Evolutionary conservation across 176 grass and related monocot genomes (phyloP).

Genomic region (Cocos nucifera): DNA sequence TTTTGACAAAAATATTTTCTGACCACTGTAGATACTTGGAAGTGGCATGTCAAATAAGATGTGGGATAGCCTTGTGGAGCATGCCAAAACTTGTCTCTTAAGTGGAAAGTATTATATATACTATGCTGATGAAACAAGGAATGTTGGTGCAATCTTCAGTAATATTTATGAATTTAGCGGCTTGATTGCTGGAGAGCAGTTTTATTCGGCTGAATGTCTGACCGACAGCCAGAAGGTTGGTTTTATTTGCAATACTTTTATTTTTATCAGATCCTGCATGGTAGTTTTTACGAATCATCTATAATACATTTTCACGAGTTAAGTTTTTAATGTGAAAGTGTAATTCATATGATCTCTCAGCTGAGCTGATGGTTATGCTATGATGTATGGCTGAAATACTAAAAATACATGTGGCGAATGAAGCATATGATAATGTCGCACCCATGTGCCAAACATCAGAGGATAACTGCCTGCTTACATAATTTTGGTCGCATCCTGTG

Average conservation of each 20-base stretch:
- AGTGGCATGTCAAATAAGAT: constrained; percentile 79
- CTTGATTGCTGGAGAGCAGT: constrained; percentile 70
- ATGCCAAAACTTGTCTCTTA: constrained; percentile 76
- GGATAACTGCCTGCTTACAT: too few species aligned
- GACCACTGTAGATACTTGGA: constrained; percentile 54
- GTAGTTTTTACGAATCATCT: neutral
- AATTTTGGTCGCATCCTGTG: too few species aligned
- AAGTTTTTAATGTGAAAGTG: too few species aligned
- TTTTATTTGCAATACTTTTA: constrained; percentile 16
- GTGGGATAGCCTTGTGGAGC: constrained; percentile 89
- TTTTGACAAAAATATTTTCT: constrained; percentile 3
- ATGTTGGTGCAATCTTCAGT: constrained; percentile 66
- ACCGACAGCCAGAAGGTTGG: constrained; percentile 68
- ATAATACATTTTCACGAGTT: too few species aligned
- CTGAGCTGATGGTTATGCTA: too few species aligned
- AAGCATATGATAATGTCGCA: too few species aligned
- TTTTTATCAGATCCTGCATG: constrained; percentile 5
- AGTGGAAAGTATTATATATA: constrained; percentile 84
- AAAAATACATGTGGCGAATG: too few species aligned
- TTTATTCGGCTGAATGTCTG: constrained; percentile 67
- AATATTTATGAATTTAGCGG: constrained; percentile 80
- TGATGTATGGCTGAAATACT: too few species aligned
- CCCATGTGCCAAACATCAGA: too few species aligned
- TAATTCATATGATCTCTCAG: too few species aligned
- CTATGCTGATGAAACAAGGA: constrained; percentile 49